Percentiles rank a stretch among this genome's conserved stretches.
Evolutionary conservation across 108 stramenopile species (phyloP).

Genomic region (Epipyxis sp.): DNA sequence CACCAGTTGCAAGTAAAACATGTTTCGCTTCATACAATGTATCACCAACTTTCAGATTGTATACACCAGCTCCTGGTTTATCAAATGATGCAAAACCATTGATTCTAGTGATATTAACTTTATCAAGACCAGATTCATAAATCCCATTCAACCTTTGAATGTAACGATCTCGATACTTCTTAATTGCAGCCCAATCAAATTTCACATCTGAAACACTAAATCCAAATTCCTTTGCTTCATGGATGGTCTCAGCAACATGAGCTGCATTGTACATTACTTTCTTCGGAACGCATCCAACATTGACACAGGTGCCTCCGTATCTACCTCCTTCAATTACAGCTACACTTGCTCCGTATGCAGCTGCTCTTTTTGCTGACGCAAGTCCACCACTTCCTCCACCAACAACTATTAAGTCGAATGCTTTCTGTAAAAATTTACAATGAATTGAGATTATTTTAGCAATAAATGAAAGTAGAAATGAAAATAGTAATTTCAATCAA

Average conservation of each 20-base stretch:
- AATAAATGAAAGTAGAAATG: background rate
- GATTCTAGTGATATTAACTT: constrained; percentile 65
- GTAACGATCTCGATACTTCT: constrained; percentile 66
- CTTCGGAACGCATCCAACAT: constrained; percentile 97
- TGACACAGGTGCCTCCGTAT: constrained; percentile 92
- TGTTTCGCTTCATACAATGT: constrained; percentile 63
- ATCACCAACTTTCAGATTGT: constrained; percentile 49
- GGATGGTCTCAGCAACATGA: constrained; percentile 67
- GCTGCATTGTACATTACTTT: constrained; percentile 78
- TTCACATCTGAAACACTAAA: constrained; percentile 34
- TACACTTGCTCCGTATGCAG: constrained; percentile 68
- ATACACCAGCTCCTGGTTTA: constrained; percentile 44
- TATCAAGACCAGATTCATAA: constrained; percentile 69
- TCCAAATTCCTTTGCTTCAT: constrained; percentile 52
- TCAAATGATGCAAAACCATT: constrained; percentile 40
- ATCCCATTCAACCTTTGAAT: constrained; percentile 77
- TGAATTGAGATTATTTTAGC: background rate
- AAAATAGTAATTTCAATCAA: too few relatives aligned
- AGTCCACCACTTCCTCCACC: constrained; percentile 71
- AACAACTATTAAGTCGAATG: constrained; percentile 67
- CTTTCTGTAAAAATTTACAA: background rate
- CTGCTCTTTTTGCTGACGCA: constrained; percentile 66
- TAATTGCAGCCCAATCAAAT: constrained; percentile 73
- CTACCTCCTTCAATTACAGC: constrained; percentile 72
- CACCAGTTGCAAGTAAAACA: constrained; percentile 77